Evolutionary conservation across 345 rosid genomes (phyloP), one percentile per base, ranked within the genome.

Genomic region (Laguncularia racemosa): DNA sequence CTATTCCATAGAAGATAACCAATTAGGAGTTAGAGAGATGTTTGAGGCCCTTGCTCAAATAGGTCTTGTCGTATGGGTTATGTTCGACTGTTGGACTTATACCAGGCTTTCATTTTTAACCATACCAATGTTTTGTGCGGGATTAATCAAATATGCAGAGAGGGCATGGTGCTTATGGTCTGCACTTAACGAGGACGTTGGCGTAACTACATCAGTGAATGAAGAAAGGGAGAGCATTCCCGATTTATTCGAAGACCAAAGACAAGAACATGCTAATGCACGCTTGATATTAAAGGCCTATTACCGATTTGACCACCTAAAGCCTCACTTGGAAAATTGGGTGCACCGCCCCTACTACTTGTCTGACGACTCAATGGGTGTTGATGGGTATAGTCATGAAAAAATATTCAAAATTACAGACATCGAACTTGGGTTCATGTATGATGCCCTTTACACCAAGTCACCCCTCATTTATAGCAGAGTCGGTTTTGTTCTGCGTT

Each of bases 1-100:
- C 0, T 77, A 74, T 46, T 57, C 77, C 10, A 70, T 74, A 13
- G 70, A 74, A 51, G 82, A 78, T 60, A 64, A 74, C 6, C 66
- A 78, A 59, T 16, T 78, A 3, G 72, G 77, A 70, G 56, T 51
- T 9, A 57, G 82, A 53, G 70, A 74, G 20, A 61, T 74, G 48
- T 46, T 74, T 64, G 72, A 69, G n/a, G 67, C 67, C 3, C 11
- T 44, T 45, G 53, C 65, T 53, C 75, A 78, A 20, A 21, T 62
- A 1, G 61, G 61, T 12, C 63, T 69, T 0, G 70, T 73, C 8
- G 18, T 20, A n/a, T 74, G 69, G 13, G 64, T 74, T 52, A 13
- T 68, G 40, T 0, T 66, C 2, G 50, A 50, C 14, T 66, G 60
- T 0, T 57, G 56, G 71, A 56, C 21, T 26, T 48, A 63, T 55